Base-by-base conservation (phyloP, 306 rosid species). In the Datisca glomerata region DNA sequence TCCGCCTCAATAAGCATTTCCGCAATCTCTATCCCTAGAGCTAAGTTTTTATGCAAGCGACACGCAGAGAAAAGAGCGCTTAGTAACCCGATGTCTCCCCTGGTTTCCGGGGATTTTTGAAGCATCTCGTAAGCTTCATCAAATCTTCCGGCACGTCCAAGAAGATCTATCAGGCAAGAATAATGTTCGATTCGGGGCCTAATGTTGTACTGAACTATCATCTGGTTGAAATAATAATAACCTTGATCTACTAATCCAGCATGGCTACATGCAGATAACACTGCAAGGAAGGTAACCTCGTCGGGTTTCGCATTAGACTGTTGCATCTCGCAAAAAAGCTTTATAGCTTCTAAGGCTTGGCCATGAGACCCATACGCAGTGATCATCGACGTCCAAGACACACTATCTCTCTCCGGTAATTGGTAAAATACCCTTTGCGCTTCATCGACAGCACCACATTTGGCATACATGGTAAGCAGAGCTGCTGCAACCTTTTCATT, bases 401-500 rank as follows among this genome's bases (percentile, higher is more conserved):
- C 81, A 40, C 67, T 35, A 72, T 85, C 96, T 53, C 72, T 67
- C 64, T 68, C 65, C 0, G 89, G 82, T 64, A 80, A 67, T 56
- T 69, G 57, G 47, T 60, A 62, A 51, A 85, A 80, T 58, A 85
- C 56, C 28, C 34, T 16, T n/a, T 57, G 65, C 5, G 93, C 96
- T 66, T 72, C 89, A 28, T 72, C 76, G 17, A 85, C 78, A 3
- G 69, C 80, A 21, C 93, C 93, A 25, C 93, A 85, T 59, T 80
- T 85, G 22, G 93, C 85, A 65, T 80, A 85, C 96, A 77, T 80
- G 61, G 80, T 89, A 46, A 80, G 81, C 23, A 85, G 82, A 60
- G 93, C 78, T 54, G 89, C 89, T 82, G 80, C 74, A 45, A 80
- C 76, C 24, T 73, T 69, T 61, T 72, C 70, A 51, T 57, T 73